Conservation (phyloP, 345 rosid genomes). For the Gossypium bickii region DNA sequence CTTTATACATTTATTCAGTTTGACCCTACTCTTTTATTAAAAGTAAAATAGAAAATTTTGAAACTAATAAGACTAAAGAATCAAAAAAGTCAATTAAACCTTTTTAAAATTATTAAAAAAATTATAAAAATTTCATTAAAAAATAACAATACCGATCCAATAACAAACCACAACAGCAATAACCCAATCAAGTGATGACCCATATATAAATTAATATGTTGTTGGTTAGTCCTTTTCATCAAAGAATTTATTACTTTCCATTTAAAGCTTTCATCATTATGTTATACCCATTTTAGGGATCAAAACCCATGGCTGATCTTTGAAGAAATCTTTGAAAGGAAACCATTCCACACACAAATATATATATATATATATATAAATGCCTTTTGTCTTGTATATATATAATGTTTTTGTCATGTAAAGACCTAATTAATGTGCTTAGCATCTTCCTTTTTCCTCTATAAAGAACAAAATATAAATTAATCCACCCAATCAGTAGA, state of each 20-base stretch:
- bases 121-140: no score
- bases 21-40: no score
- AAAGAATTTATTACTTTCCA: not conserved
- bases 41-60: no score
- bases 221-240: not conserved
- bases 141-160: no score
- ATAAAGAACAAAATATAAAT: not conserved
- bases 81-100: no score
- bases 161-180: no score
- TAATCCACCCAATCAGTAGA: conserved; percentile 25
- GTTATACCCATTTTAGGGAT: conserved; percentile 10
- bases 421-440: conserved; percentile 11
- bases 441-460: conserved; percentile 3
- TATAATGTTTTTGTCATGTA: conserved; percentile 17
- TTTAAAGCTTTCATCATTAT: not conserved
- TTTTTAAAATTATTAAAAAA: no score
- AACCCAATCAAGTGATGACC: no score
- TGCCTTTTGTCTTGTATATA: no score
- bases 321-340: conserved; percentile 8
- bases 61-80: no score
- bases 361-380: not conserved
- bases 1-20: no score
- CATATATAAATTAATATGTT: not conserved
- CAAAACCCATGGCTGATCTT: conserved; percentile 18
- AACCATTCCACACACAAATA: not conserved